Evolutionary conservation across 345 rosid species (phyloP).

Genomic region (Sapria himalayana): DNA sequence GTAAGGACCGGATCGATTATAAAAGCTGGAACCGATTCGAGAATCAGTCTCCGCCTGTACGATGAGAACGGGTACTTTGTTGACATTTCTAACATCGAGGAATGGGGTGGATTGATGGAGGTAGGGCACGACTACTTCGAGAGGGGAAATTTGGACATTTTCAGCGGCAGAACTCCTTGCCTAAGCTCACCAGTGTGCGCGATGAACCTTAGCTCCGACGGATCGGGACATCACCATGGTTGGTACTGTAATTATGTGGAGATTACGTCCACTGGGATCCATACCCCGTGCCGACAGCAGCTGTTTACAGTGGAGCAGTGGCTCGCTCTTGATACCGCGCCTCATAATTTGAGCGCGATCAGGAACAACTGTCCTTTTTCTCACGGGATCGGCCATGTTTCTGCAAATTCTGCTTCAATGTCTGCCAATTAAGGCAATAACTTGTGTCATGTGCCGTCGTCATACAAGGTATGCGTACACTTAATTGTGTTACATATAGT

Average conservation of each 20-base stretch:
- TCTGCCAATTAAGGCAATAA: too few species aligned
- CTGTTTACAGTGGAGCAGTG: constrained; percentile 70
- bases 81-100: constrained; percentile 25
- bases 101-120: constrained; percentile 87
- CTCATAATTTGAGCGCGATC: constrained; percentile 35
- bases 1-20: constrained; percentile 56
- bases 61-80: constrained; percentile 22
- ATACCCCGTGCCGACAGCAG: constrained; percentile 27
- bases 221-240: constrained; percentile 49
- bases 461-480: too few species aligned
- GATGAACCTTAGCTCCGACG: constrained; percentile 58
- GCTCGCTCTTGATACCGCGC: constrained; percentile 48
- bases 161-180: constrained; percentile 56
- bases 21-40: constrained; percentile 70
- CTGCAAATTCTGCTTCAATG: too few species aligned
- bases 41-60: constrained; percentile 30
- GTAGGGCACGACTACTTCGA: constrained; percentile 55
- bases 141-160: constrained; percentile 76
- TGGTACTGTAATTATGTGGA: constrained; percentile 89
- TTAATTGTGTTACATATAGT: too few species aligned
- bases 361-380: constrained; percentile 38
- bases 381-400: too few species aligned
- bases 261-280: constrained; percentile 41
- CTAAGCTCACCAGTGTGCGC: constrained; percentile 35
- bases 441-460: too few species aligned